These are phyloP conservation scores for Tympanopsis confertula DNA, from an alignment of 2,329 filamentous ascomycete species.

Conservation along the genomic window DNA sequence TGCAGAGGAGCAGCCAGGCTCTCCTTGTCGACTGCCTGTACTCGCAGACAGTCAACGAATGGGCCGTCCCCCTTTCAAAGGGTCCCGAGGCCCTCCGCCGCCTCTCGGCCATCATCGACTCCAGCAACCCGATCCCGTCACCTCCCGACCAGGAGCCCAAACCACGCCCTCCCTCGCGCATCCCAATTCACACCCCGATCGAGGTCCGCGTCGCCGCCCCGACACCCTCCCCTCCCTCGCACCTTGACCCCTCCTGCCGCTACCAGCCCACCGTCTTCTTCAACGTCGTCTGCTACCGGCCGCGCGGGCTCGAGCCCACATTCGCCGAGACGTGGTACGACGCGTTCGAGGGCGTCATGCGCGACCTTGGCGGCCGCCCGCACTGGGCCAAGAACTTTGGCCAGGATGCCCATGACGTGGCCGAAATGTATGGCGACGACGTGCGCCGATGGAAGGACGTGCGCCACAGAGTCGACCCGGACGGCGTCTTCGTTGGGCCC, in stretches of 20 bases:
- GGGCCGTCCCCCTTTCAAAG: background rate
- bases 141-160: too few species aligned
- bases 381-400: conserved; percentile 79
- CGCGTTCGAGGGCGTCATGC: conserved; percentile 75
- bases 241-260: conserved; percentile 49
- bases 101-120: background rate
- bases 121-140: too few species aligned
- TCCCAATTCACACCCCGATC: too few species aligned
- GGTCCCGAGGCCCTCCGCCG: background rate
- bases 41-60: background rate
- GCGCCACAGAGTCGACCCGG: background rate
- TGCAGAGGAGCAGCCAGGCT: background rate
- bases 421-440: conserved; percentile 35
- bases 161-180: too few species aligned
- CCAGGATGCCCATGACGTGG: conserved; percentile 40
- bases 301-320: conserved; percentile 60
- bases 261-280: conserved; percentile 63
- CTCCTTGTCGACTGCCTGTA: background rate
- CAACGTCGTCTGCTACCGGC: conserved; percentile 69
- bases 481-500: background rate
- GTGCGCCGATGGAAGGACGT: background rate
- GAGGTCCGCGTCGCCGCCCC: too few species aligned
- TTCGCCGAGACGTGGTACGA: conserved; percentile 61
- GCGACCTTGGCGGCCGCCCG: conserved; percentile 59
- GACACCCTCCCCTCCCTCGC: conserved; percentile 36